These are phyloP conservation scores for Scheffersomyces spartinae DNA, from an alignment of 805 yeast genomes.

Conservation along the genomic window DNA sequence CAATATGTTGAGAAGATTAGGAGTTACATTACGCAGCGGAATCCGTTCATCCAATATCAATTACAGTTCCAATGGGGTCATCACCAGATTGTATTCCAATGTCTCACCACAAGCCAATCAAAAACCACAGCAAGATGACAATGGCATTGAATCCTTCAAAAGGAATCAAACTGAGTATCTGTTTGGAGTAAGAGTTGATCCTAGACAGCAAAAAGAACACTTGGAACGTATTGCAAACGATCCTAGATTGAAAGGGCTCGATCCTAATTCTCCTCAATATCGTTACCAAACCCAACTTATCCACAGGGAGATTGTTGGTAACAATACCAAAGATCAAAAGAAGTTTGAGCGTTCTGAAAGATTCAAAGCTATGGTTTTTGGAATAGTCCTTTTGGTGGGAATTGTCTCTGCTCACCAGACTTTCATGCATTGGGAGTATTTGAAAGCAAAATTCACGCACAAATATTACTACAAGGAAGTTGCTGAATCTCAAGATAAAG, in stretches of 20 bases:
- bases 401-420: conserved; percentile 30
- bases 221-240: conserved; percentile 13
- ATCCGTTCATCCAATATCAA: too few species aligned
- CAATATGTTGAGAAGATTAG: too few species aligned
- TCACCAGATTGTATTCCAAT: too few species aligned
- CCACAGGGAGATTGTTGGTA: too few species aligned
- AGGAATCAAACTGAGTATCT: conserved; percentile 17
- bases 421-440: conserved; percentile 28
- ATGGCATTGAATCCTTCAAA: conserved; percentile 25
- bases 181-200: conserved; percentile 12
- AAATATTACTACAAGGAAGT: conserved; percentile 21
- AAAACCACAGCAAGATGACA: too few species aligned
- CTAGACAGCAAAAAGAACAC: conserved; percentile 2
- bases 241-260: conserved; percentile 17
- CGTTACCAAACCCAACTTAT: conserved; percentile 18
- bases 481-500: conserved; percentile 25
- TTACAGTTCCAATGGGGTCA: too few species aligned
- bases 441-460: conserved; percentile 22
- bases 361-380: conserved; percentile 32
- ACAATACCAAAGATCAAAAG: too few species aligned
- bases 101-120: too few species aligned
- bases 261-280: conserved; percentile 24
- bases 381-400: conserved; percentile 27
- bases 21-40: too few species aligned
- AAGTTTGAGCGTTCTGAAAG: conserved; percentile 31